Percentiles rank a stretch among this genome's conserved stretches.
Conservation (phyloP, 2,329 filamentous ascomycete genomes). For the Apiospora rasikravindrae region DNA sequence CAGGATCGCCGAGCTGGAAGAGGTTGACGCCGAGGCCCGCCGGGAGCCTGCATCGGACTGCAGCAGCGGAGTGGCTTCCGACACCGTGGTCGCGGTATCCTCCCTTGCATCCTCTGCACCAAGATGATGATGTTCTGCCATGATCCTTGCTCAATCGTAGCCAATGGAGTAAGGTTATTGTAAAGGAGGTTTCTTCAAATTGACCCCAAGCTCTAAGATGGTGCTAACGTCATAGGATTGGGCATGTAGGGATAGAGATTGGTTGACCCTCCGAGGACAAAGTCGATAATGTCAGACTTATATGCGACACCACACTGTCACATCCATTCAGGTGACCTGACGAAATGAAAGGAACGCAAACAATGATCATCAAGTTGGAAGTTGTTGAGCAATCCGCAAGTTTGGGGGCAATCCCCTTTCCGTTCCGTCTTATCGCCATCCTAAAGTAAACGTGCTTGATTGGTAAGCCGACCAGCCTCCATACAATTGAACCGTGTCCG, state of each 20-base stretch:
- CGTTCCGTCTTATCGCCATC: background rate
- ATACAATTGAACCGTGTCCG: background rate
- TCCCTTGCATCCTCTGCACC: background rate
- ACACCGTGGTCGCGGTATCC: conserved; percentile 20
- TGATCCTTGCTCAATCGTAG: background rate
- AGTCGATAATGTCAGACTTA: background rate
- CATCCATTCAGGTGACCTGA: background rate
- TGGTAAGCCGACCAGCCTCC: conserved; percentile 14
- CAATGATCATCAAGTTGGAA: background rate
- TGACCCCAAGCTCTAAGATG: background rate
- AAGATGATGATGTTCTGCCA: background rate
- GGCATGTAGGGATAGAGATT: background rate
- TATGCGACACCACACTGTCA: background rate
- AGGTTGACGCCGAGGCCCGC: conserved; percentile 21
- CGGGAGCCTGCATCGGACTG: conserved; percentile 26
- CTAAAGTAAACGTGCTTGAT: background rate
- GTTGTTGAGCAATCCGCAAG: background rate
- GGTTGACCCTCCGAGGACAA: background rate
- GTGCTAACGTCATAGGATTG: background rate
- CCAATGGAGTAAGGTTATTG: background rate
- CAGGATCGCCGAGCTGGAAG: conserved; percentile 24
- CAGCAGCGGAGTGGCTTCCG: conserved; percentile 37
- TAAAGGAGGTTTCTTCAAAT: background rate
- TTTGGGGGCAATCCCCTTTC: background rate
- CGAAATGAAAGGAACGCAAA: background rate